These are phyloP conservation scores for Podaxis sp. DNA, from an alignment of 768 basidiomycete genomes.

Conservation along the genomic window DNA sequence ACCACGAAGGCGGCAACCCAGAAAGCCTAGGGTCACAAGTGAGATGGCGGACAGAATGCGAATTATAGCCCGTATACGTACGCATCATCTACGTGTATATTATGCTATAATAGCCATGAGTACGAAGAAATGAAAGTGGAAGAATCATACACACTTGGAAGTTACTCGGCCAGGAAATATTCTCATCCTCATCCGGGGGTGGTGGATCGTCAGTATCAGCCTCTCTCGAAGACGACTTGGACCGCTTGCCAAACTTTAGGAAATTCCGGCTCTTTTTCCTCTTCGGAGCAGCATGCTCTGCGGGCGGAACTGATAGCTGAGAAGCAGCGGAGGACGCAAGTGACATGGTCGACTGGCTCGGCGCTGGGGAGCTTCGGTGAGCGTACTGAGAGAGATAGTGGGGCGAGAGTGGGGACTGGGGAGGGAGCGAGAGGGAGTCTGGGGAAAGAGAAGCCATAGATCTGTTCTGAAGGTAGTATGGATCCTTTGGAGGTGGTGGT, in stretches of 20 bases:
- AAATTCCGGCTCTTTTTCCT: conserved; percentile 40
- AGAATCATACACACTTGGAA: conserved; percentile 54
- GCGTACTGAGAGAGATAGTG: conserved; percentile 34
- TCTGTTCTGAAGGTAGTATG: conserved; percentile 44
- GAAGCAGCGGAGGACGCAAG: conserved; percentile 36
- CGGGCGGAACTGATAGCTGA: conserved; percentile 25
- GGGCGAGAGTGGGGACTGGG: conserved; percentile 40
- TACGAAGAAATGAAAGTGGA: not conserved
- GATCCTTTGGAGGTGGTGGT: conserved; percentile 67
- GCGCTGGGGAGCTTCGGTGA: conserved; percentile 31
- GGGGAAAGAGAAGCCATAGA: conserved; percentile 50
- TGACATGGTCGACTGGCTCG: conserved; percentile 35
- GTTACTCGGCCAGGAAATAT: conserved; percentile 72
- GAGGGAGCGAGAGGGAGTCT: conserved; percentile 38
- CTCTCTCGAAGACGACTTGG: conserved; percentile 25
- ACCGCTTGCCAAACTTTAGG: conserved; percentile 42
- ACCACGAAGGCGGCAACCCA: conserved; percentile 77
- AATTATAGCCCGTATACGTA: conserved; percentile 31
- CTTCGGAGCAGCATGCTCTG: conserved; percentile 20
- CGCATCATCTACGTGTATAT: conserved; percentile 80
- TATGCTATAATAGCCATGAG: conserved; percentile 47
- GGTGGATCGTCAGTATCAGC: conserved; percentile 18
- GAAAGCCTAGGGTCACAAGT: conserved; percentile 39
- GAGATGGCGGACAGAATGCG: conserved; percentile 6
- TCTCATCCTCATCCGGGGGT: conserved; percentile 48